Conservation (phyloP, 106 monocot genomes). For the Triglochin maritima region DNA sequence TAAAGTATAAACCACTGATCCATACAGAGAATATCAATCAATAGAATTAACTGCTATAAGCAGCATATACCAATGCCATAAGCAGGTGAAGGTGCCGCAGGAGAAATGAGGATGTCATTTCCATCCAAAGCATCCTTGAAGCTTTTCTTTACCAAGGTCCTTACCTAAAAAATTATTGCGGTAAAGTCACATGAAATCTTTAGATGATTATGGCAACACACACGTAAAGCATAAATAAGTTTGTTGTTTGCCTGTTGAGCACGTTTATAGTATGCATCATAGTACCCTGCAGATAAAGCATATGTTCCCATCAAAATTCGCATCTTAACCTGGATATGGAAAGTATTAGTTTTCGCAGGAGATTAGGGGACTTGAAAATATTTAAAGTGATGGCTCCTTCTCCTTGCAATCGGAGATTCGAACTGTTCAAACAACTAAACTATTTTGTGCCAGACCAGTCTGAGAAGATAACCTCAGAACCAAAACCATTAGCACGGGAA, state of each 20-base stretch:
- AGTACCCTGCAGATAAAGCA: slow-evolving; percentile 91
- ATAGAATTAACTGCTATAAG: not conserved
- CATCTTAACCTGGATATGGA: slow-evolving; percentile 66
- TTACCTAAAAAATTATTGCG: slow-evolving; percentile 45
- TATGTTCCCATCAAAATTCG: slow-evolving; percentile 99
- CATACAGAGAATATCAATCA: not conserved
- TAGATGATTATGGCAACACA: not conserved
- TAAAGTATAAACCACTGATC: slow-evolving; percentile 2
- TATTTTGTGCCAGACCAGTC: not conserved
- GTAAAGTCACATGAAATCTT: not conserved
- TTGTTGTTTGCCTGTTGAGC: slow-evolving; percentile 67
- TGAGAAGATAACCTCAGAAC: slow-evolving; percentile 47
- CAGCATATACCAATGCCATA: slow-evolving; percentile 63
- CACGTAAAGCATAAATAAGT: not conserved
- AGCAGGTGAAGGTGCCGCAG: slow-evolving; percentile 88
- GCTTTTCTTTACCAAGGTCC: slow-evolving; percentile 82
- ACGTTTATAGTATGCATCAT: slow-evolving; percentile 94
- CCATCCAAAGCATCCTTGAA: slow-evolving; percentile 69
- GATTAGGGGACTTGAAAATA: not conserved
- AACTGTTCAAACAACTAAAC: not conserved
- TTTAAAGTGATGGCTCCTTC: not conserved
- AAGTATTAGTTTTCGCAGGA: not conserved
- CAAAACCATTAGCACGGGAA: slow-evolving; percentile 74
- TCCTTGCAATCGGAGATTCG: too few species aligned
- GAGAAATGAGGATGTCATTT: slow-evolving; percentile 89